Base-by-base conservation (phyloP, 805 yeast genomes). In the Yamadazyma laniorum region DNA sequence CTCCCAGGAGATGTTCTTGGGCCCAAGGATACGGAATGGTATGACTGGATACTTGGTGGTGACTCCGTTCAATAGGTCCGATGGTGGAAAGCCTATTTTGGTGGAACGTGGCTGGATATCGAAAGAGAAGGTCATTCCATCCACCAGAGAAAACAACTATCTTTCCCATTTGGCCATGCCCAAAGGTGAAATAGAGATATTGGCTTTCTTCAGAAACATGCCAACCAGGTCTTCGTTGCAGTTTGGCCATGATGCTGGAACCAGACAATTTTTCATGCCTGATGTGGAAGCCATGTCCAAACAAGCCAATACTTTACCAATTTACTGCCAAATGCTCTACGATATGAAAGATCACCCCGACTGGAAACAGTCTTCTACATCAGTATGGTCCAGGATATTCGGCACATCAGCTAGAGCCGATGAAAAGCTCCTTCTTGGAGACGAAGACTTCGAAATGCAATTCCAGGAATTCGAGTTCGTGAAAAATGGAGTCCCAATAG, bases 41-140 rank as follows among this genome's bases (percentile, higher is more conserved):
- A 66, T 69, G 46, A 74, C 79, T 40, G 99, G 99, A 1, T 93
- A 86, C 58, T 63, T 77, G 17, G 72, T 91, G 5, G 78, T 85
- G 21, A 83, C 95, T 5, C 98, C 99, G 9, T 78, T 93, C 51
- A 74, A 79, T 17, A 77, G 95, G 43, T 66, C 77, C 3, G 80
- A 77, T 44, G 85, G 88, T 17, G 93, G 89, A 2, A 75, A 81
- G 33, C 90, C 85, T 37, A 67, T 93, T 13, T 65, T 93, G 37
- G 74, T 93, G 19, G 95, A 87, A 57, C 75, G 99, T 48, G 99
- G 99, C 12, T 93, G 97, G 95, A 79, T 93, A 32, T 65, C 77
- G 18, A 88, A 84, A 48, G 85, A 79, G 11, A 78, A 77, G 44
- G 76, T 78, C 38, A 59, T 62, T 57, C 95, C 70, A 42, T 71